Conservation (phyloP, 2,329 filamentous ascomycete species). For the Fusarium sp. region DNA sequence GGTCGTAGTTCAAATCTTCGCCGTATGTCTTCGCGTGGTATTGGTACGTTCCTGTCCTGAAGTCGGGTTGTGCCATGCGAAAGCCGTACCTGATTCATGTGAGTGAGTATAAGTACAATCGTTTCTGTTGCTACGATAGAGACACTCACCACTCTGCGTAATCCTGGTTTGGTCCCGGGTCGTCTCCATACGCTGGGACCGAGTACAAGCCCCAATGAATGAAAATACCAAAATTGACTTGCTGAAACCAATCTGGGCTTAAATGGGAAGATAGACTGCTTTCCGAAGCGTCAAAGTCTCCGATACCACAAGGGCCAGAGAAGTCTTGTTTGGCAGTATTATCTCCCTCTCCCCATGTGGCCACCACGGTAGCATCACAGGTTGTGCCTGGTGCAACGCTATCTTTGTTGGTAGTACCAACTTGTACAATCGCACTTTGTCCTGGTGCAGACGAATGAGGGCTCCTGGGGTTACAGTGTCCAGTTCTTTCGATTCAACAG, state of each 20-base stretch:
- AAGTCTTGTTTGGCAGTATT: not conserved
- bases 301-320: not conserved
- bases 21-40: not conserved
- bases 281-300: not conserved
- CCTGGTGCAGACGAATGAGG: too few relatives aligned
- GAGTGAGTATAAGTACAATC: not conserved
- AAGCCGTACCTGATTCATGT: not conserved
- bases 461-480: too few relatives aligned
- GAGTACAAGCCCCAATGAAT: not conserved
- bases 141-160: not conserved
- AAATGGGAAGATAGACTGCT: not conserved
- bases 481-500: too few relatives aligned
- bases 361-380: too few relatives aligned
- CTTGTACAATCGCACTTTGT: too few relatives aligned
- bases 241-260: not conserved
- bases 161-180: not conserved
- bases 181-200: not conserved
- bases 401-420: too few relatives aligned
- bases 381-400: too few relatives aligned
- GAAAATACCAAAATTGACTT: not conserved
- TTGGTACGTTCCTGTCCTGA: not conserved
- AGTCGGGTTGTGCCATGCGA: not conserved
- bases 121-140: too few relatives aligned
- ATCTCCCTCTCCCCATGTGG: too few relatives aligned
- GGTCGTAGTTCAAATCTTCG: not conserved